Base-by-base conservation (phyloP, 2,329 filamentous ascomycete genomes). In the Juglanconis juglandina region DNA sequence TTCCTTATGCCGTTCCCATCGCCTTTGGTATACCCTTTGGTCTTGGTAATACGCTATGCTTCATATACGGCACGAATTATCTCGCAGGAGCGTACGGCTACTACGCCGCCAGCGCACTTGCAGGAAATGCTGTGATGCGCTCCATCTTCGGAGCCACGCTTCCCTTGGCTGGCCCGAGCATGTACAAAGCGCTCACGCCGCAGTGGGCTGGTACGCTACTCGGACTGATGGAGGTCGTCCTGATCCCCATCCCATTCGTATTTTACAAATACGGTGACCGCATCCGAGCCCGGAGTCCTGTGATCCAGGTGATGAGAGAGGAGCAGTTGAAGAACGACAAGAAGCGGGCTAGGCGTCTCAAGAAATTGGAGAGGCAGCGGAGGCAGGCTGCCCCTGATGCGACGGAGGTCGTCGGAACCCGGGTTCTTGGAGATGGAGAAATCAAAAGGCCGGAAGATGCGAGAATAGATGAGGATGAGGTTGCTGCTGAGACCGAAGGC, bases 61-160 rank as follows among this genome's bases (percentile, higher is more conserved):
- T 94, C 72, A 92, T 94, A 69, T 93, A 94, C 69, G 85, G 87
- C 0, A 83, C 81, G 2, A 93, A 90, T 68, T 95, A 94, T 70
- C 77, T 94, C 1, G 88, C 90, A 0, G 80, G 87, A 52, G 85
- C 85, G 3, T 95, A 94, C 67, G 89, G 88, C 6, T 86, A 92
- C 61, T 94, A 91, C 68, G 86, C 90, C 0, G 90, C 91, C 0
- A 89, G 85, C 0, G 90, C 91, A 0, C 77, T 94, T 49, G 90
- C 90, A 0, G 89, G 90, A 0, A 94, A 93, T 66, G 82, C 87
- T 0, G 87, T 94, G 0, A 79, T 89, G 9, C 78, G 91, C 34
- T 87, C 83, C 53, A 68, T 88, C 1, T 78, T 92, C 52, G 90
- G 90, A 11, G 91, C 87, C 11, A 82, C 85, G 0, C 75, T 94